Evolutionary conservation across 352 stramenopile species (phyloP), one percentile per base, ranked within the genome.

Genomic region (Phytopythium mirpurense): DNA sequence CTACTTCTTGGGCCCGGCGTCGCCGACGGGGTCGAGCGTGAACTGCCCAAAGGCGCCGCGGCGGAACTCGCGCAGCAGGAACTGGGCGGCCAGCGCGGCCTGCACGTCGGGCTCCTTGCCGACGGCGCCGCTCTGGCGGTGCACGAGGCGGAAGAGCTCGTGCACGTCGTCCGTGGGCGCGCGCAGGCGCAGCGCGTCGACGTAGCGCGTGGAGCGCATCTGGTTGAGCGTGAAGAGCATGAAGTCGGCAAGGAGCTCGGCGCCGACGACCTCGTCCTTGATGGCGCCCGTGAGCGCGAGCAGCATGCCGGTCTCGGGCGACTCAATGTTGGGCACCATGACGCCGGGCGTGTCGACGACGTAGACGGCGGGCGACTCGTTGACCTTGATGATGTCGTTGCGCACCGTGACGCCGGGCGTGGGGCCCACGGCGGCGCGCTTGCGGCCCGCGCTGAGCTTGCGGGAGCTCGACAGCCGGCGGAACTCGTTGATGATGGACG

Each of bases 331-430:
- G 9, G 87, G 87, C 41, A 96, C 48, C 76, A 96, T 95, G 5
- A 96, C 86, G 35, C 87, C 87, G 5, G 87, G 87, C 11, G 87
- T 96, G 60, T 96, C 87, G 18, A 95, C 78, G 14, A 96, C 83
- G 54, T 95, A 96, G 19, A 96, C 78, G 16, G 85, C 86, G 0
- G 87, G 87, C 37, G 82, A 87, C 43, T 90, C 80, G 42, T 92
- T 94, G 49, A 93, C 79, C 71, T 96, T 95, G 59, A 94, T 95
- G 52, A 92, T 90, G 57, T 93, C 83, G 47, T 89, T 93, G 52
- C 81, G 82, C 15, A 93, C 74, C 0, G 87, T 96, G 32, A 96
- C 82, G 27, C 87, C 87, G 0, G 87, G 85, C 53, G 84, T 94
- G 0, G 82, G 80, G 3, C 85, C 87, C 4, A 95, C 86, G 19